These are phyloP conservation scores for Phytophthora aleatoria DNA, from an alignment of 352 stramenopile species.

Conservation along the genomic window DNA sequence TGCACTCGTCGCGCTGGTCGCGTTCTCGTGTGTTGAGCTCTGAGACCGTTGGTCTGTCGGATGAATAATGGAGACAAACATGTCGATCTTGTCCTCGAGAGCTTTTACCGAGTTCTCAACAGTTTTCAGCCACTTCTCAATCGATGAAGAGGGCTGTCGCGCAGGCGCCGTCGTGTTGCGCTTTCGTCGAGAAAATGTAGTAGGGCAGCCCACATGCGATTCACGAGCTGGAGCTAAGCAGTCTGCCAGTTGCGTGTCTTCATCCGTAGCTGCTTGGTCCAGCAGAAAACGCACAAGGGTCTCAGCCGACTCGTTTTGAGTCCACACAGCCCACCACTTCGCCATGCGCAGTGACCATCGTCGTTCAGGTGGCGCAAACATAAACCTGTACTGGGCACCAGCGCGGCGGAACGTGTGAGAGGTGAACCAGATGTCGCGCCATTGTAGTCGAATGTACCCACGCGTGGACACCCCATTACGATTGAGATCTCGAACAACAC, in stretches of 20 bases:
- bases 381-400: slow-evolving; percentile 20
- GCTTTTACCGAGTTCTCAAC: not conserved
- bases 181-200: not conserved
- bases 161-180: not conserved
- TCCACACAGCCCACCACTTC: slow-evolving; percentile 10
- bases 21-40: no score
- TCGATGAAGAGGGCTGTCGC: not conserved
- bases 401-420: slow-evolving; percentile 15
- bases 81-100: no score
- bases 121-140: slow-evolving; percentile 7
- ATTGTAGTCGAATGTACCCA: not conserved
- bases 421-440: slow-evolving; percentile 10
- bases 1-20: no score
- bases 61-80: no score
- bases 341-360: slow-evolving; percentile 12
- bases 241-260: slow-evolving; percentile 19
- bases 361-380: slow-evolving; percentile 14
- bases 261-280: slow-evolving; percentile 10
- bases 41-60: no score
- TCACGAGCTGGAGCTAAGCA: slow-evolving; percentile 6
- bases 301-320: no score
- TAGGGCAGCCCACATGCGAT: slow-evolving; percentile 1
- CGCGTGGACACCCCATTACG: slow-evolving; percentile 1
- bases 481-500: slow-evolving; percentile 9
- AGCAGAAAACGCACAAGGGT: slow-evolving; percentile 11